Evolutionary conservation across 176 grass and related monocot species (phyloP).

Genomic region (Lolium multiflorum): DNA sequence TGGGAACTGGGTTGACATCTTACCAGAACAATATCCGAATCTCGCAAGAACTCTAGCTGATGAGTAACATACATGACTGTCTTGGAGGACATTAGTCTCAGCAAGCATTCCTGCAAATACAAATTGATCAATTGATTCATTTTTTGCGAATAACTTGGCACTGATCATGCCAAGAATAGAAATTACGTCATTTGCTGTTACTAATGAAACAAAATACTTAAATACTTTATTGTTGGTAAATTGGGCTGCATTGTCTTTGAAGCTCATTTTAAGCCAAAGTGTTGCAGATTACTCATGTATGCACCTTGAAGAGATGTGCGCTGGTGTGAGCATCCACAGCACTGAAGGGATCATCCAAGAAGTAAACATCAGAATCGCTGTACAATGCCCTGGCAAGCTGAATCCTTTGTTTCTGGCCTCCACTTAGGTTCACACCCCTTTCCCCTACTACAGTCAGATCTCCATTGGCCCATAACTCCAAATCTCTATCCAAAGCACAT

Average conservation of each 20-base stretch:
- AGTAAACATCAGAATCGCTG: slow-evolving; percentile 68
- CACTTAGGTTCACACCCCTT: slow-evolving; percentile 90
- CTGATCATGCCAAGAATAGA: slow-evolving; percentile 13
- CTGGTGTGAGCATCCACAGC: slow-evolving; percentile 89
- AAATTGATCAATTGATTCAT: slow-evolving; percentile 17
- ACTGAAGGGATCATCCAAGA: slow-evolving; percentile 95
- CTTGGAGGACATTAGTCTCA: slow-evolving; percentile 67
- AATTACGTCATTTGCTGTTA: slow-evolving; percentile 6
- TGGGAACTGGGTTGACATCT: slow-evolving; percentile 24
- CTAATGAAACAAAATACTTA: not conserved
- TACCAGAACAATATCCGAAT: slow-evolving; percentile 89
- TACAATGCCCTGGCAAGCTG: slow-evolving; percentile 90
- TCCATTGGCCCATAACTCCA: slow-evolving; percentile 69
- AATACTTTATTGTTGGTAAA: not conserved
- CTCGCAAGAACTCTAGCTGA: slow-evolving; percentile 83
- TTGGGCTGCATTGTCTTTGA: not conserved
- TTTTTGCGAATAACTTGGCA: slow-evolving; percentile 1
- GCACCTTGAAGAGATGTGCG: slow-evolving; percentile 83
- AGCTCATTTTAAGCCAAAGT: slow-evolving; percentile 16
- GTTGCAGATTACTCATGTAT: slow-evolving; percentile 19
- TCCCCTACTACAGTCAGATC: slow-evolving; percentile 79
- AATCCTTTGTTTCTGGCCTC: slow-evolving; percentile 96
- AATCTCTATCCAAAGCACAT: slow-evolving; percentile 82
- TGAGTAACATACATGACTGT: slow-evolving; percentile 88
- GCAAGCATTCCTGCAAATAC: slow-evolving; percentile 78